A percentile compares a stretch with the other conserved stretches of the same genome.
Conservation (phyloP, 495 filamentous ascomycete genomes). For the Penicillium cinerascens region DNA sequence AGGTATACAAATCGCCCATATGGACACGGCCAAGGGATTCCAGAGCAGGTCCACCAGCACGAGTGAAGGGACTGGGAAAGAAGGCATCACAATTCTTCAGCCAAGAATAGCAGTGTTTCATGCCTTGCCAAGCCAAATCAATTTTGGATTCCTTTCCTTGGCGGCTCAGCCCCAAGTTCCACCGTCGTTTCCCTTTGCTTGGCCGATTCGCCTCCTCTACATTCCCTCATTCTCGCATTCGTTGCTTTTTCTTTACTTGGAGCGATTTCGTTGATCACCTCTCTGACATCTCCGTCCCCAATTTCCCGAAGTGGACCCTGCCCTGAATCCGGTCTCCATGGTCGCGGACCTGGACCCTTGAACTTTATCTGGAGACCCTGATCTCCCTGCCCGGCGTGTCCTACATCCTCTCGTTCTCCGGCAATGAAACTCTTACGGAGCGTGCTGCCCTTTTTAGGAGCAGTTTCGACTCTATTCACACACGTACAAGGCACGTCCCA, state of each 20-base stretch:
- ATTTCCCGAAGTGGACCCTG: background rate
- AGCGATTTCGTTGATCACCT: background rate
- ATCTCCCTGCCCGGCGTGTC: background rate
- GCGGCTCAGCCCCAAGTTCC: background rate
- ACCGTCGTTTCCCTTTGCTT: background rate
- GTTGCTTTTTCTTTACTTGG: background rate
- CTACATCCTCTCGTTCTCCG: constrained; percentile 1
- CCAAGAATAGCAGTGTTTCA: background rate
- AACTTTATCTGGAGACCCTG: constrained; percentile 4
- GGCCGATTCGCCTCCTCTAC: background rate
- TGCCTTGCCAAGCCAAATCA: no score
- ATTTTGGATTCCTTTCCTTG: background rate
- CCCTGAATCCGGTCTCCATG: background rate
- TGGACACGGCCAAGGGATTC: no score
- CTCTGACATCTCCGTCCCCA: background rate
- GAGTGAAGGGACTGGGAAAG: no score
- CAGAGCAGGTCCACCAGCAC: no score
- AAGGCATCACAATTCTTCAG: background rate
- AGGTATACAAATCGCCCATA: no score
- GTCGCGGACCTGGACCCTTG: constrained; percentile 3
- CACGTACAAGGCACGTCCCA: constrained; percentile 14
- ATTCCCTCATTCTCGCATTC: background rate
- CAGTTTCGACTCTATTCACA: constrained; percentile 16
- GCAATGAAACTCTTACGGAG: constrained; percentile 22
- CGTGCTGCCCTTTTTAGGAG: constrained; percentile 18